These are phyloP conservation scores for Cicer judaicum DNA, from an alignment of 306 rosid species.

Conservation along the genomic window DNA sequence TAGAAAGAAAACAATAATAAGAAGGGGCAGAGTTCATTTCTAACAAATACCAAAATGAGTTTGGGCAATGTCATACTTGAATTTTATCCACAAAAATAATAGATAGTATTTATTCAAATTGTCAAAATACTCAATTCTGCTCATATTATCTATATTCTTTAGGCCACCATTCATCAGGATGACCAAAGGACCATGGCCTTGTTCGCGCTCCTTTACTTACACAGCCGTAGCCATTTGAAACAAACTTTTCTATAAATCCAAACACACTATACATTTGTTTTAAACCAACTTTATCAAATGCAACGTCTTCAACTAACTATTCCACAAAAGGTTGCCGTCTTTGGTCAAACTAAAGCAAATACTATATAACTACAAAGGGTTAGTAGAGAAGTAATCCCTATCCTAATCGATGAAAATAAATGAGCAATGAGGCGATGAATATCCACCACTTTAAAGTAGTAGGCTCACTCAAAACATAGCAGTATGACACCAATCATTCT, in stretches of 20 bases:
- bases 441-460: slow-evolving; percentile 18
- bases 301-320: background rate
- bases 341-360: slow-evolving; percentile 28
- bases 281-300: slow-evolving; percentile 10
- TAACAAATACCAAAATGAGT: background rate
- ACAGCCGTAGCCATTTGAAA: background rate
- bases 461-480: background rate
- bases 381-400: slow-evolving; percentile 10
- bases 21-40: slow-evolving; percentile 8
- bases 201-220: background rate
- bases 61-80: no score
- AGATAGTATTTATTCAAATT: no score
- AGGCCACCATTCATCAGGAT: background rate
- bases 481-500: slow-evolving; percentile 6
- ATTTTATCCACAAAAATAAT: no score
- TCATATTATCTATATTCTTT: background rate
- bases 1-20: slow-evolving; percentile 27
- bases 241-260: background rate
- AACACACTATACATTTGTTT: background rate
- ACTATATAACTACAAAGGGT: background rate
- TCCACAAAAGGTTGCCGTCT: slow-evolving; percentile 1
- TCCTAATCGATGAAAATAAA: background rate
- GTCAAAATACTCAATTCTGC: background rate
- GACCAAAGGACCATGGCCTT: slow-evolving; percentile 30
- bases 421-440: slow-evolving; percentile 10